Conservation (phyloP, 257 asterid species). For the Solanum sitiens region DNA sequence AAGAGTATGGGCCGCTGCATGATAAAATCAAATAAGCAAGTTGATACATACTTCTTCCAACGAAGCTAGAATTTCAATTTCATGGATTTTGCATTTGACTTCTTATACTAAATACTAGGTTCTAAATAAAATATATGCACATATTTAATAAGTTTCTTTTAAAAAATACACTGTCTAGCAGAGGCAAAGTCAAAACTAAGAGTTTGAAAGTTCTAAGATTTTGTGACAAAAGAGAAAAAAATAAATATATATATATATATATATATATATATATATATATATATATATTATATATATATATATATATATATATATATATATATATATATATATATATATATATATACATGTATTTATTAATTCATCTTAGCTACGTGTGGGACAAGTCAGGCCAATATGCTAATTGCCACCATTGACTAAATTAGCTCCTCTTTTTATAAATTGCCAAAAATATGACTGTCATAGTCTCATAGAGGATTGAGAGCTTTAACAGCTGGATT, state of each 20-base stretch:
- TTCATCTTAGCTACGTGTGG: background rate
- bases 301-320: too few species aligned
- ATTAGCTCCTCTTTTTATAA: background rate
- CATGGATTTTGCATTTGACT: background rate
- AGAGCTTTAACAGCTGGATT: background rate
- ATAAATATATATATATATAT: too few species aligned
- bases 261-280: too few species aligned
- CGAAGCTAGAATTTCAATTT: background rate
- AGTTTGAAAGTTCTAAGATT: too few species aligned
- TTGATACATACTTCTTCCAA: background rate
- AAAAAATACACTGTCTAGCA: background rate
- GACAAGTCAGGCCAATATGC: background rate
- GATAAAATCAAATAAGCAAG: background rate
- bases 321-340: too few species aligned
- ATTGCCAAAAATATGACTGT: background rate
- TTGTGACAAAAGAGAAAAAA: too few species aligned
- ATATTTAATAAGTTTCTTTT: background rate
- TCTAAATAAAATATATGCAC: background rate
- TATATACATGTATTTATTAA: background rate
- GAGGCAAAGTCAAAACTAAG: too few species aligned
- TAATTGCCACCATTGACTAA: background rate
- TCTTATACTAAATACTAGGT: background rate
- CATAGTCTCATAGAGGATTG: background rate
- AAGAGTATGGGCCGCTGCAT: constrained; percentile 57
- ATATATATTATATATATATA: too few species aligned